These are phyloP conservation scores for Saccharomyces pastorianus DNA, from an alignment of 1,139 yeast genomes.

Conservation along the genomic window DNA sequence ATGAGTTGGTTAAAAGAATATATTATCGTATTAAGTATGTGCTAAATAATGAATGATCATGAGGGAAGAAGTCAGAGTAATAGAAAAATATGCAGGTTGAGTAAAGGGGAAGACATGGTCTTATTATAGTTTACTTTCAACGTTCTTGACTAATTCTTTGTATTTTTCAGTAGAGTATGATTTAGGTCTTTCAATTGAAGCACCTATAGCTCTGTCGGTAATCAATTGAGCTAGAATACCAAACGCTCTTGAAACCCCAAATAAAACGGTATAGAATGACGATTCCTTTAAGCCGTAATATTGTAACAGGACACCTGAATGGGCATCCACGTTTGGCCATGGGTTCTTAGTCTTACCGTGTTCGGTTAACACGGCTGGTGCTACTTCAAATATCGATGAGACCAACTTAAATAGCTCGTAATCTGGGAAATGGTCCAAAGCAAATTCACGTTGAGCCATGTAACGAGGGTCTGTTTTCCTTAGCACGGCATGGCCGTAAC, in stretches of 20 bases:
- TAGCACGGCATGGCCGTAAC: constrained; percentile 41
- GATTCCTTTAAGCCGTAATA: constrained; percentile 95
- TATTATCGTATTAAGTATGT: not conserved
- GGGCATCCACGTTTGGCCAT: constrained; percentile 98
- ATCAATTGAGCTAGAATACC: constrained; percentile 97
- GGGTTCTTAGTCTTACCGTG: constrained; percentile 99
- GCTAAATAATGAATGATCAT: not conserved
- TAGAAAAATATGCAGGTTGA: not conserved
- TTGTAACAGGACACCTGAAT: constrained; percentile 93
- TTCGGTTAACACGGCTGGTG: constrained; percentile 88
- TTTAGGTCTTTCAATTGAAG: constrained; percentile 97
- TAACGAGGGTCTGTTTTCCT: constrained; percentile 52
- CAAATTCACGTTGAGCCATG: constrained; percentile 95
- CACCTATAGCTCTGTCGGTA: constrained; percentile 91
- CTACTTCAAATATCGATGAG: constrained; percentile 84
- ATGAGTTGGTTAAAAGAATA: constrained; percentile 1
- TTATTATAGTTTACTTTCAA: constrained; percentile 12
- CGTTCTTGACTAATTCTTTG: constrained; percentile 35
- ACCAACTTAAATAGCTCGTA: constrained; percentile 87
- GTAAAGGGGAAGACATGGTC: not conserved
- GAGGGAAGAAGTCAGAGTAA: not conserved
- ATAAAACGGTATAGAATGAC: constrained; percentile 93
- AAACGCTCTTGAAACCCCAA: constrained; percentile 96
- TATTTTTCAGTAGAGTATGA: constrained; percentile 65
- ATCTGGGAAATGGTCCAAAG: constrained; percentile 95